Evolutionary conservation across 495 filamentous ascomycete genomes (phyloP), one percentile per base, ranked within the genome.

Genomic region (Collariella sp.): DNA sequence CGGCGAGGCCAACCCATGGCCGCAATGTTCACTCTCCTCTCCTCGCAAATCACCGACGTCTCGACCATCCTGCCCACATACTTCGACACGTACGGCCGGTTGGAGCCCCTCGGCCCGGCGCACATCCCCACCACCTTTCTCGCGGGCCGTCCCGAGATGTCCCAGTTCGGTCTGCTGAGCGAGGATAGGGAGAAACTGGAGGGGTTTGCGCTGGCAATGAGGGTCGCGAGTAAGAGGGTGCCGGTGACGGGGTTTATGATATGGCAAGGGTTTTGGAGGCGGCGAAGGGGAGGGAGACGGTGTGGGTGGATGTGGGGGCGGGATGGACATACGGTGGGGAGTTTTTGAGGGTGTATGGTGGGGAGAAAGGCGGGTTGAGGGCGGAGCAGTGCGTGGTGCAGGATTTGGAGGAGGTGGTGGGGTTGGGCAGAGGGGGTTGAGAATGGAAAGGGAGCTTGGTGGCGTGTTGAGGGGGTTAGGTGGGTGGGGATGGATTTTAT

Each of bases 21-120:
- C 5, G 54, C 55, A 36, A 65, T 62, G 50, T 71, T 71, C 55
- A 90, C 87, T 84, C 39, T 88, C 1, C 71, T 96, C 41, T 63
- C 54, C 57, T 67, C 63, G 34, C 62, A 68, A 33, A 46, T 70
- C 26, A 54, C 64, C 39, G 35, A 45, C 13, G 57, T 57, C 6
- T 59, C 56, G 7, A 44, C 58, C 2, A 56, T 59, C 24, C 56
- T 71, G 7, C 67, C 70, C 0, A 42, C 43, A 18, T 71, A 63
- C 53, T 72, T 71, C 33, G 59, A 62, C 22, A 62, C 60, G 18
- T 65, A 72, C 49, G 67, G 67, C n/a, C 61, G 60, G 2, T 33
- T 40, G 13, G 53, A 66, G 31, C 70, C 70, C 3, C 22, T 46
- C 22, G 62, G 62, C 5, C 59, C 59, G 19, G 51, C 42, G 20